These are phyloP conservation scores for Lepidium africanum DNA, from an alignment of 345 rosid species.

Conservation along the genomic window DNA sequence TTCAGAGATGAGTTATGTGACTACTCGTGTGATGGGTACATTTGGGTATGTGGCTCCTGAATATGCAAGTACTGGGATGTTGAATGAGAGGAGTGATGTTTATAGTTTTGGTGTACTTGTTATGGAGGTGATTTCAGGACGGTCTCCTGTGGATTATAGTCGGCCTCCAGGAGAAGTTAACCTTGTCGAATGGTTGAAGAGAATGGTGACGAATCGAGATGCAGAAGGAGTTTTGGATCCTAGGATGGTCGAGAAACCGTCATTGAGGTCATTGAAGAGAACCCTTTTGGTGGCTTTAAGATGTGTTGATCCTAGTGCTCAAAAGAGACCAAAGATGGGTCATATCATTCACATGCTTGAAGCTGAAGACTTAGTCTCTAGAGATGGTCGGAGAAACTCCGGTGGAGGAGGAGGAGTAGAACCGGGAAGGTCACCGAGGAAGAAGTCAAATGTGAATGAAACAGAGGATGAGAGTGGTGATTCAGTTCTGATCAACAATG, in stretches of 20 bases:
- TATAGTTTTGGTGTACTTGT: slow-evolving; percentile 93
- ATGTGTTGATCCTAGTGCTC: slow-evolving; percentile 94
- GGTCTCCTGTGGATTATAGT: slow-evolving; percentile 94
- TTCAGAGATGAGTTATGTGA: slow-evolving; percentile 77
- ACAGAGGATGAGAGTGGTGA: slow-evolving; percentile 72
- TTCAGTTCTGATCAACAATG: slow-evolving; percentile 33
- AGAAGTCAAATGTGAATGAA: slow-evolving; percentile 45
- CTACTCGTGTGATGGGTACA: slow-evolving; percentile 96
- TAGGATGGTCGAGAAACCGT: slow-evolving; percentile 66
- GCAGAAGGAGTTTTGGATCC: slow-evolving; percentile 88
- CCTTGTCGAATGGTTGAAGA: slow-evolving; percentile 90
- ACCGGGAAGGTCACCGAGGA: slow-evolving; percentile 28
- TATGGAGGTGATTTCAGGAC: slow-evolving; percentile 89
- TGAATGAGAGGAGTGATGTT: slow-evolving; percentile 90
- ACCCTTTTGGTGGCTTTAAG: slow-evolving; percentile 83
- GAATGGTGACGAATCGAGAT: slow-evolving; percentile 74
- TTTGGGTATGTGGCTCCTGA: slow-evolving; percentile 98
- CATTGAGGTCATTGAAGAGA: slow-evolving; percentile 76
- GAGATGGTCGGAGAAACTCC: slow-evolving; percentile 23
- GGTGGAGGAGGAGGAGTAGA: slow-evolving; percentile 39
- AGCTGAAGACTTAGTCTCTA: slow-evolving; percentile 66
- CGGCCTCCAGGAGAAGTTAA: slow-evolving; percentile 87
- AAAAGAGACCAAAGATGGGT: slow-evolving; percentile 93
- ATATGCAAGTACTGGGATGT: slow-evolving; percentile 97
- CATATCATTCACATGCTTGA: slow-evolving; percentile 97